Base-by-base conservation (phyloP, 495 filamentous ascomycete genomes). In the Daldinia bambusicola region DNA sequence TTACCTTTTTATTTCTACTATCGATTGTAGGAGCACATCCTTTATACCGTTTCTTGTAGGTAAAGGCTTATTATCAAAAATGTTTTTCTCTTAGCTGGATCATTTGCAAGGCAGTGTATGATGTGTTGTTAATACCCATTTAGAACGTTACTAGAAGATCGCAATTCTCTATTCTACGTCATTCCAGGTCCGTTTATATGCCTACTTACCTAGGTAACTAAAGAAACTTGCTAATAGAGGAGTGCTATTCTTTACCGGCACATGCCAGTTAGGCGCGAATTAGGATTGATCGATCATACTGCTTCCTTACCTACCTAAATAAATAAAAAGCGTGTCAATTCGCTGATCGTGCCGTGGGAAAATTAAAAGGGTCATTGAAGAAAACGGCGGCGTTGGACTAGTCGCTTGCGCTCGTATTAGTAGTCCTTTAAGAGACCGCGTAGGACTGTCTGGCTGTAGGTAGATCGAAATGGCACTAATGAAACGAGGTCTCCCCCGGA, bases 381-480 rank as follows among this genome's bases (percentile, higher is more conserved):
- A 69, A 69, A 69, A 55, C 61, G 40, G 66, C 58, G 62, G 70
- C 70, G 61, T 55, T 59, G n/a, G 10, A 61, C 70, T 69, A 66
- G 53, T 63, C 14, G 26, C 41, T 43, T 26, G 37, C 43, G 52
- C 43, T 57, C 53, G 40, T 61, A 50, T 13, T 41, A 68, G 61
- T 41, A 68, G 61, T 31, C 50, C 4, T 43, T 59, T 55, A 58
- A 50, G 61, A 60, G 56, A 37, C 14, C 55, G 63, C 22, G 50
- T 65, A 32, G 56, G 36, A 45, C 38, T 51, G 16, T 43, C 31
- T 43, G 16, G 56, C 34, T 50, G 48, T 51, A 36, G 37, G 60
- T 69, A 57, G 38, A 65, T 69, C 56, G 37, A 69, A 66, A 69
- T 55, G 40, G 66, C 66, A 31, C 66, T 62, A 66, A 18, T 26